Conservation (phyloP, 2,329 filamentous ascomycete species). For the Myotisia sp. region DNA sequence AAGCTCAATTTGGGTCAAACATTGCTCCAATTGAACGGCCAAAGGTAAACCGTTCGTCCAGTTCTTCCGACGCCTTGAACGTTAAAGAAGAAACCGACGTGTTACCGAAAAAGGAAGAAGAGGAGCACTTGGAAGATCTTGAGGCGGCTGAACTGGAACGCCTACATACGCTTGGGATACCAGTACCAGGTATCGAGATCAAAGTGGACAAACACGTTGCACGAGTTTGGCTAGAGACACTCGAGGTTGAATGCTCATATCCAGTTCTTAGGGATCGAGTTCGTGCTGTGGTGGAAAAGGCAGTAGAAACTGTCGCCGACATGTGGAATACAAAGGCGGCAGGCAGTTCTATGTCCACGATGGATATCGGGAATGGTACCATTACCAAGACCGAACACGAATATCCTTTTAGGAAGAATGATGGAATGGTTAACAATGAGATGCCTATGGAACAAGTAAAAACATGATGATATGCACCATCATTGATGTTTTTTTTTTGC, state of each 20-base stretch:
- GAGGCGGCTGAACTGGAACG: constrained; percentile 57
- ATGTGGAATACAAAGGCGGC: constrained; percentile 35
- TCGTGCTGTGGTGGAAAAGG: constrained; percentile 75
- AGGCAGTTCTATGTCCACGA: neutral
- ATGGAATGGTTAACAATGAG: too few relatives aligned
- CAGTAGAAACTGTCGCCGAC: constrained; percentile 71
- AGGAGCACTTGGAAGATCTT: constrained; percentile 37
- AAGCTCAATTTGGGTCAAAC: constrained; percentile 87
- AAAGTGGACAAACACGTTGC: constrained; percentile 77
- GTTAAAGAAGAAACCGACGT: constrained; percentile 10
- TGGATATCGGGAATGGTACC: neutral
- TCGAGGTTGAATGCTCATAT: constrained; percentile 77
- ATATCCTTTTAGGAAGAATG: too few relatives aligned
- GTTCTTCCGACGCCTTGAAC: constrained; percentile 19
- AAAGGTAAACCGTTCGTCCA: constrained; percentile 31
- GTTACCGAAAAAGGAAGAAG: constrained; percentile 19
- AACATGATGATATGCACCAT: too few relatives aligned
- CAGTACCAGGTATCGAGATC: constrained; percentile 77
- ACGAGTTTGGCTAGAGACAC: constrained; percentile 77
- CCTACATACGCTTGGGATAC: constrained; percentile 70
- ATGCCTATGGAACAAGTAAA: too few relatives aligned
- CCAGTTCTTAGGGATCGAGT: constrained; percentile 70
- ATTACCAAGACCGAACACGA: too few relatives aligned
- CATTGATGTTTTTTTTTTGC: too few relatives aligned
- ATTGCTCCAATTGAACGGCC: constrained; percentile 60